These are phyloP conservation scores for Physcomitrium patens DNA, from an alignment of 225 moss, liverwort and hornwort species.

Conservation along the genomic window DNA sequence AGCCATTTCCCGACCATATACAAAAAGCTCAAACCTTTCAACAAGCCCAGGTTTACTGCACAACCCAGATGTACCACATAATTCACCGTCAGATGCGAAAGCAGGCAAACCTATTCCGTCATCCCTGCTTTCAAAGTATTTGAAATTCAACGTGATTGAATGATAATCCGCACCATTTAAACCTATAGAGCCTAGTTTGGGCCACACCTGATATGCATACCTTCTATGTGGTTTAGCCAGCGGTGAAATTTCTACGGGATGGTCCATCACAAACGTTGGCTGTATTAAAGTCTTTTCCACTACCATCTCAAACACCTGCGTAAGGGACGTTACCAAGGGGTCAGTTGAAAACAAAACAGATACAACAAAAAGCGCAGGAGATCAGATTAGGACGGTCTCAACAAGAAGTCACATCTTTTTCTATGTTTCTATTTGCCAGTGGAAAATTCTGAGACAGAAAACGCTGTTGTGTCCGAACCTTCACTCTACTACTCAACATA, in stretches of 20 bases:
- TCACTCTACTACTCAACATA: background rate
- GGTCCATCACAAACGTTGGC: conserved; percentile 97
- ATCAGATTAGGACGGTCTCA: background rate
- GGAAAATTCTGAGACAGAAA: background rate
- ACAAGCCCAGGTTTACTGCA: conserved; percentile 80
- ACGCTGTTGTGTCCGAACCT: background rate
- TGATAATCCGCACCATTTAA: background rate
- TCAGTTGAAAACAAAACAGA: conserved; percentile 2
- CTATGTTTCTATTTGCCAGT: background rate
- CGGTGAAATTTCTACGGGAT: conserved; percentile 96
- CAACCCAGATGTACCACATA: conserved; percentile 29
- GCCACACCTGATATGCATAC: conserved; percentile 36
- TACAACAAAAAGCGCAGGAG: conserved; percentile 7
- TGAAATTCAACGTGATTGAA: conserved; percentile 10
- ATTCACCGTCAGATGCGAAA: conserved; percentile 27
- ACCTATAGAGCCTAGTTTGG: background rate
- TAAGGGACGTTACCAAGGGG: conserved; percentile 10
- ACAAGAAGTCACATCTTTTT: background rate
- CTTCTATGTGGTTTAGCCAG: conserved; percentile 94
- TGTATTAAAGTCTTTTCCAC: conserved; percentile 89
- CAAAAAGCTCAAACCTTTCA: conserved; percentile 96
- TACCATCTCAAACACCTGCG: conserved; percentile 90
- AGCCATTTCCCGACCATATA: conserved; percentile 96
- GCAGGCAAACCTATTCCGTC: background rate
- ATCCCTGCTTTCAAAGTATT: background rate